phyloP scores from a whole-genome alignment of 2,329 filamentous ascomycete genomes.

The Talaromyces marneffei region DNA sequence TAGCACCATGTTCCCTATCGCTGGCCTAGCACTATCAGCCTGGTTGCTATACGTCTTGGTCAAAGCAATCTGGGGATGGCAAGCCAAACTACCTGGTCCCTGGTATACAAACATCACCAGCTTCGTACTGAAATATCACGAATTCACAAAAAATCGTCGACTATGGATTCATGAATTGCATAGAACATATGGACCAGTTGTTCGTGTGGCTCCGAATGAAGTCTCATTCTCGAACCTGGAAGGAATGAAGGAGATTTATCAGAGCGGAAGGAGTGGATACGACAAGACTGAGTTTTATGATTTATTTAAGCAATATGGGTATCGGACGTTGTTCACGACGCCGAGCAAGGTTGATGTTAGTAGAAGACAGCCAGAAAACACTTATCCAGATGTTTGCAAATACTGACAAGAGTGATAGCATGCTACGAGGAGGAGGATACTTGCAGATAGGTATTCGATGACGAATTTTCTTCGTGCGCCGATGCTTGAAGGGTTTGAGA shows the following conservation, averaged over 20 bases:
- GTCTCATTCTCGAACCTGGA: slow-evolving; percentile 26
- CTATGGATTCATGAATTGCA: slow-evolving; percentile 27
- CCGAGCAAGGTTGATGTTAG: slow-evolving; percentile 22
- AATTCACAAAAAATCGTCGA: slow-evolving; percentile 25
- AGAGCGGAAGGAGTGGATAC: slow-evolving; percentile 31
- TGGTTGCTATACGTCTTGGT: background rate
- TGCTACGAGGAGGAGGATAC: slow-evolving; percentile 55
- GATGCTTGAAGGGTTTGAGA: slow-evolving; percentile 53
- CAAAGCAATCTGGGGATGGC: slow-evolving; percentile 7
- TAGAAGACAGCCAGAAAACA: background rate
- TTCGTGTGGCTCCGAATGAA: slow-evolving; percentile 28
- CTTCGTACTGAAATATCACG: slow-evolving; percentile 27
- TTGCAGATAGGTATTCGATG: slow-evolving; percentile 64
- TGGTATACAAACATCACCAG: slow-evolving; percentile 27
- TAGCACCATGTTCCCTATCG: background rate
- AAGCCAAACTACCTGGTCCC: slow-evolving; percentile 23
- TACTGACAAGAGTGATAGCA: slow-evolving; percentile 43
- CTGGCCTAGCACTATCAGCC: background rate
- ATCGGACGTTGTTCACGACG: slow-evolving; percentile 37
- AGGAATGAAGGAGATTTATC: slow-evolving; percentile 29
- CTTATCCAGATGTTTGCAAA: background rate
- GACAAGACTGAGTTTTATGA: slow-evolving; percentile 34
- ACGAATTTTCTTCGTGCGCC: slow-evolving; percentile 56
- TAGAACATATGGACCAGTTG: slow-evolving; percentile 23
- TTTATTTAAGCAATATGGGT: slow-evolving; percentile 29